Conservation (phyloP, 106 monocot genomes). For the Ottelia alismoides region DNA sequence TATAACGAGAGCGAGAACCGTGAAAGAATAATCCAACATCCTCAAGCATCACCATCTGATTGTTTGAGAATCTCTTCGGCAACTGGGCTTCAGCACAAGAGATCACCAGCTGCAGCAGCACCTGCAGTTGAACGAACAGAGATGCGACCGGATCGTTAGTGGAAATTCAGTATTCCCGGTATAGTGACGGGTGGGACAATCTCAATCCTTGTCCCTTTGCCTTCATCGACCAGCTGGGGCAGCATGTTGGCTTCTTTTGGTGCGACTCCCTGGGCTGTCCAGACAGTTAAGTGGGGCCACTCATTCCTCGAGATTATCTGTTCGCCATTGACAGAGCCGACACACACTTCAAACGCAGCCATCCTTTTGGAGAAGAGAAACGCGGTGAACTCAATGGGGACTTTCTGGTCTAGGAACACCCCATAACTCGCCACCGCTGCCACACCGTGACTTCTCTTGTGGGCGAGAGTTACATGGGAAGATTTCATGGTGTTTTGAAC, state of each 20-base stretch:
- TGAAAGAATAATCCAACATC: too few species aligned
- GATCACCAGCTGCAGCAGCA: too few species aligned
- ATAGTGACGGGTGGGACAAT: neutral
- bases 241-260: constrained; percentile 70
- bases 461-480: constrained; percentile 86
- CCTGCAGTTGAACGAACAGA: too few species aligned
- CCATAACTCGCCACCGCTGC: constrained; percentile 71
- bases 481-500: constrained; percentile 36
- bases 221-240: constrained; percentile 48
- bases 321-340: constrained; percentile 65
- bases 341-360: constrained; percentile 61
- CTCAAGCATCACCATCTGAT: too few species aligned
- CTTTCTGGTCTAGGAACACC: constrained; percentile 29
- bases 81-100: too few species aligned
- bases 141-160: too few species aligned
- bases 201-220: constrained; percentile 49
- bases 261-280: constrained; percentile 49
- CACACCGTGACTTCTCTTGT: constrained; percentile 90
- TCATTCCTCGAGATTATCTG: constrained; percentile 51
- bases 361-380: constrained; percentile 69
- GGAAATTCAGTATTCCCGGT: neutral
- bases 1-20: too few species aligned
- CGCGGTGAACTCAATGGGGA: constrained; percentile 64
- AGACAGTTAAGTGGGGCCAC: constrained; percentile 91
- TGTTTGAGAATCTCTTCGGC: too few species aligned